These are phyloP conservation scores for Xylaria sp. DNA, from an alignment of 2,329 filamentous ascomycete genomes.

Conservation along the genomic window DNA sequence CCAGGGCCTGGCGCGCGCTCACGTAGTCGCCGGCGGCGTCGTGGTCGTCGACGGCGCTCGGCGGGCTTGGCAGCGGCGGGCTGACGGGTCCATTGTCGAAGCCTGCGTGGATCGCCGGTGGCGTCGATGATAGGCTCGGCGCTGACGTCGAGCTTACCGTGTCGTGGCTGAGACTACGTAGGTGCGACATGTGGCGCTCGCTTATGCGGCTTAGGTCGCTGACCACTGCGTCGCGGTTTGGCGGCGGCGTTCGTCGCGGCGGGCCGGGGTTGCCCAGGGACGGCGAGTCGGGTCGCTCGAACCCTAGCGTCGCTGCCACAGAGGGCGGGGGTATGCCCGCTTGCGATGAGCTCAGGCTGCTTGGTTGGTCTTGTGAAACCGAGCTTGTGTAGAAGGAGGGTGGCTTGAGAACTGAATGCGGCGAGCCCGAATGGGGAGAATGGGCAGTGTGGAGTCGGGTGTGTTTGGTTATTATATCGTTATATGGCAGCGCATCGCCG, in stretches of 20 bases:
- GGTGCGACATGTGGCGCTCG: conserved; percentile 53
- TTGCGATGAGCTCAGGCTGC: conserved; percentile 42
- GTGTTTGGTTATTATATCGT: conserved; percentile 54
- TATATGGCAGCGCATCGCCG: conserved; percentile 41
- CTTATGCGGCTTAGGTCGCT: conserved; percentile 57
- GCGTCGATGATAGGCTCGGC: conserved; percentile 19
- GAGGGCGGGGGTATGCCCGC: conserved; percentile 9
- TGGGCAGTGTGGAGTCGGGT: conserved; percentile 44
- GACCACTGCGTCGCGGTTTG: conserved; percentile 43
- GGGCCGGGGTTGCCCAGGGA: conserved; percentile 34
- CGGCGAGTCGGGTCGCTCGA: conserved; percentile 45
- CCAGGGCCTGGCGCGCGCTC: conserved; percentile 10
- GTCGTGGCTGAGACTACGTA: conserved; percentile 55
- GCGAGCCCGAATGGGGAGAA: conserved; percentile 34
- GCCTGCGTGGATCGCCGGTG: conserved; percentile 19
- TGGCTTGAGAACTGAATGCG: conserved; percentile 40
- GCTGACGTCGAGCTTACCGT: conserved; percentile 51
- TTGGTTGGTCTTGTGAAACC: conserved; percentile 48
- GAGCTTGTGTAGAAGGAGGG: conserved; percentile 44
- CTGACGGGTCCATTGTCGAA: conserved; percentile 21
- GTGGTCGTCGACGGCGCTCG: conserved; percentile 26
- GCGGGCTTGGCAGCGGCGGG: conserved; percentile 38
- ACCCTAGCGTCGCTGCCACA: conserved; percentile 6
- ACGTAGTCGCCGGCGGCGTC: conserved; percentile 36
- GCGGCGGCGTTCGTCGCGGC: conserved; percentile 4